Evolutionary conservation across 1,284 basidiomycete species (phyloP), one percentile per base, ranked within the genome.

Genomic region (Rhodotorula mucilaginosa): DNA sequence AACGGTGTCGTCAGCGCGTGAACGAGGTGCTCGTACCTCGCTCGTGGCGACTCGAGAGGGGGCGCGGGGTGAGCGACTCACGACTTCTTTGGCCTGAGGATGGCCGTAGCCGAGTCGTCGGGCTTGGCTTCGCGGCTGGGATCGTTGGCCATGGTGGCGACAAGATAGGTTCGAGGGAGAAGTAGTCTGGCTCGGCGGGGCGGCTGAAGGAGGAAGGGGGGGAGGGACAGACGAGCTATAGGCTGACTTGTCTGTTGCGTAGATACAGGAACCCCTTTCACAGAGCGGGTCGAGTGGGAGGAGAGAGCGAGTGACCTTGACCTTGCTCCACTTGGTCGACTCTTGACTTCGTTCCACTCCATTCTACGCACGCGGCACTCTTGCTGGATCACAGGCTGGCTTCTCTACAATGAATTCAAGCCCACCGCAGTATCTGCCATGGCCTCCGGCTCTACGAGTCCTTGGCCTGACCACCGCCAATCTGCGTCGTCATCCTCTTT

Each of bases 61-160:
- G 2, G 62, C 6, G n/a, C 46, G 46, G 1, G 29, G 31, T 21
- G 7, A 13, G 21, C n/a, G 19, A 87, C 92, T 78, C 81, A 96
- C 94, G 92, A 94, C 86, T 95, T 95, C 90, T 97, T 97, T 76
- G 89, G 90, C 75, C 94, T 85, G 73, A 97, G 85, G 81, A 97
- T 97, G 61, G 94, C 93, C 47, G 94, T 97, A n/a, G 93, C 91
- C 70, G 87, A 86, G 79, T 94, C 92, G 81, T 94, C 81, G 52
- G 71, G 66, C 60, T 70, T 65, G 21, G 51, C 61, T 26, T 66
- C 68, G 56, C 64, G 56, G 23, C 66, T 69, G 47, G 74, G 74
- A 44, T 75, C 74, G 71, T 73, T 69, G 21, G 71, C 72, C 74
- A 75, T 75, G 58, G 51, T 46, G 34, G 47, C 26, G 52, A 18